phyloP scores from a whole-genome alignment of 116 monocot species.

The Zostera marina region DNA sequence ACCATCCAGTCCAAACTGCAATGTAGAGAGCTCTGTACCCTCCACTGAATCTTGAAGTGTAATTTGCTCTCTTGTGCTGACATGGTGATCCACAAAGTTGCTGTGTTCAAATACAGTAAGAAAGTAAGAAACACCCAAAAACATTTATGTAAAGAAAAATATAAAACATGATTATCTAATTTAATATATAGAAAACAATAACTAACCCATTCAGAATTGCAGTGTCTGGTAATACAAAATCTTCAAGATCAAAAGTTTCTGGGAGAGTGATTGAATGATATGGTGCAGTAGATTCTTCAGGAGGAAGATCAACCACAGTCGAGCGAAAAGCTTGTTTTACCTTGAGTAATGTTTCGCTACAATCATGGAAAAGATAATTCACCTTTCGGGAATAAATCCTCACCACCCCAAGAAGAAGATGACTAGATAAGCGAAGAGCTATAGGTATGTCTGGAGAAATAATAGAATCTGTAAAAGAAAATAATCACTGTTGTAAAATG shows the following conservation, averaged over 20 bases:
- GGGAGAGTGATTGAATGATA: conserved; percentile 99
- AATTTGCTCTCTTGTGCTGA: conserved; percentile 96
- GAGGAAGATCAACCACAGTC: conserved; percentile 93
- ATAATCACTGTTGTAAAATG: background rate
- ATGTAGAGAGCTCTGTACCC: conserved; percentile 42
- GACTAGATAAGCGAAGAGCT: conserved; percentile 94
- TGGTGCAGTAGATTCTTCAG: conserved; percentile 98
- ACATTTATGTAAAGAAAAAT: background rate
- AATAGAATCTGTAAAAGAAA: conserved; percentile 76
- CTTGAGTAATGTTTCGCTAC: conserved; percentile 95
- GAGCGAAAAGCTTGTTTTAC: conserved; percentile 99
- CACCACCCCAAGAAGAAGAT: conserved; percentile 97
- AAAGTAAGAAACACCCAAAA: too few relatives aligned
- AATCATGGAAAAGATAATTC: conserved; percentile 99
- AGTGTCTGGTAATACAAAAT: conserved; percentile 92
- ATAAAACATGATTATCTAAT: background rate
- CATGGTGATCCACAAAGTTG: conserved; percentile 90
- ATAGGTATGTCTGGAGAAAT: conserved; percentile 97
- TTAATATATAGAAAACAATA: background rate
- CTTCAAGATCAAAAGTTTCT: conserved; percentile 99
- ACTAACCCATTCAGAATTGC: conserved; percentile 55
- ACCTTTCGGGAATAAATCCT: conserved; percentile 98
- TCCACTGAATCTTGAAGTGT: conserved; percentile 87
- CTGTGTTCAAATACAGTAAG: conserved; percentile 18
- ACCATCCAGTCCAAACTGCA: conserved; percentile 96